Percentiles rank a stretch among this genome's conserved stretches.
Evolutionary conservation across 306 rosid genomes (phyloP).

Genomic region (Sphenostylis stenocarpa): DNA sequence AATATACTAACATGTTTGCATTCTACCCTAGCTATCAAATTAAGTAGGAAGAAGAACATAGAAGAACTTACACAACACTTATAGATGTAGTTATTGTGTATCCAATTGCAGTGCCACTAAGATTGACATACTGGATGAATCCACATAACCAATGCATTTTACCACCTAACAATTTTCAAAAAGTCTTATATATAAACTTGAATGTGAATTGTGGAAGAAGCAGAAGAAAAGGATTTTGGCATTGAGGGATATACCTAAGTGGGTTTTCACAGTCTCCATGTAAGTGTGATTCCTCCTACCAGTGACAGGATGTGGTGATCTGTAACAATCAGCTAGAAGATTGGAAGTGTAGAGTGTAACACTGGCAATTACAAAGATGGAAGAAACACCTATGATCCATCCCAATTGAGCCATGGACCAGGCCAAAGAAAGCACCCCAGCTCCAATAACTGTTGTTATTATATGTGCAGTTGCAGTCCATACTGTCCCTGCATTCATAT

Average conservation of each 20-base stretch:
- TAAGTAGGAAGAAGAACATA: no score
- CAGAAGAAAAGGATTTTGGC: no score
- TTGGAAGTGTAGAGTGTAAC: constrained; percentile 34
- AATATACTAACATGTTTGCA: no score
- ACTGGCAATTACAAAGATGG: neutral
- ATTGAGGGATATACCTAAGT: no score
- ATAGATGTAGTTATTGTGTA: constrained; percentile 33
- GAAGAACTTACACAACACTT: constrained; percentile 33
- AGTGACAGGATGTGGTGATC: constrained; percentile 33
- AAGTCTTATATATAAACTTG: no score
- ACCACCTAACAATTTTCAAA: constrained; percentile 20
- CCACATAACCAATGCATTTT: constrained; percentile 31
- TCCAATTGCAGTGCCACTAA: constrained; percentile 32
- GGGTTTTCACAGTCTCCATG: constrained; percentile 34
- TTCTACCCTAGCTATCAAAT: no score
- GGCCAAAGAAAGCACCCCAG: no score
- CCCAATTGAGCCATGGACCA: constrained; percentile 33
- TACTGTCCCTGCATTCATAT: neutral
- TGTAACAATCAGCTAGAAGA: constrained; percentile 37
- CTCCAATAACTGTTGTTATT: no score
- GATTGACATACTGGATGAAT: constrained; percentile 10
- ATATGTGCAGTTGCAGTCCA: constrained; percentile 25
- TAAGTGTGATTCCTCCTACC: constrained; percentile 30
- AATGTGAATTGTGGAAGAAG: no score
- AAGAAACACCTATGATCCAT: constrained; percentile 30